Evolutionary conservation across 2,329 filamentous ascomycete genomes (phyloP).

Genomic region (Epichloe sp.): DNA sequence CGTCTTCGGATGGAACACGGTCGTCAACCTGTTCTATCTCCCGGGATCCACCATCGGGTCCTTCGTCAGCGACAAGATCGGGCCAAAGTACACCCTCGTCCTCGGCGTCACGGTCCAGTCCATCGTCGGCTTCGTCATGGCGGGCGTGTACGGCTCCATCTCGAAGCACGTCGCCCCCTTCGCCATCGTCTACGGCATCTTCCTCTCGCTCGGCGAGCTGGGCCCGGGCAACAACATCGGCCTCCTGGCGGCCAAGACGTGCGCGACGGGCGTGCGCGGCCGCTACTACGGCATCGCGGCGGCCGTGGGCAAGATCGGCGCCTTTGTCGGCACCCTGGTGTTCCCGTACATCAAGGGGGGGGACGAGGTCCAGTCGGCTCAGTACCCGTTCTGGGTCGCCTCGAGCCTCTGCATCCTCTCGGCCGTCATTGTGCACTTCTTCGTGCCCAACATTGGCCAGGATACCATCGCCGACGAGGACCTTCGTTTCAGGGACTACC

Average conservation of each 20-base stretch:
- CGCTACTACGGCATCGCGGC: constrained; percentile 60
- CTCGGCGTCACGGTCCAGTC: constrained; percentile 61
- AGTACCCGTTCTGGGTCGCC: constrained; percentile 82
- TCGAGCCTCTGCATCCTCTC: constrained; percentile 64
- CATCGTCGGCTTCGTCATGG: constrained; percentile 79
- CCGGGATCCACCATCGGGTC: constrained; percentile 70
- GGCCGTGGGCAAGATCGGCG: constrained; percentile 62
- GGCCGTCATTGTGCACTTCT: constrained; percentile 44
- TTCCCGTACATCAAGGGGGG: constrained; percentile 41
- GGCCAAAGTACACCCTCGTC: constrained; percentile 61
- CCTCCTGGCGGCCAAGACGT: constrained; percentile 74
- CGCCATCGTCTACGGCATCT: constrained; percentile 24
- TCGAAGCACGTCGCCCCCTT: constrained; percentile 28
- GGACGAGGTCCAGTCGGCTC: constrained; percentile 45
- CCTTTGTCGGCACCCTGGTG: constrained; percentile 76
- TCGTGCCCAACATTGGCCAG: constrained; percentile 66
- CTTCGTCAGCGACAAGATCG: constrained; percentile 63
- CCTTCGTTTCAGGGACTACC: constrained; percentile 56
- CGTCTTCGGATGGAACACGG: constrained; percentile 75
- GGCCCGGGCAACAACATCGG: constrained; percentile 90
- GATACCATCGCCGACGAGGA: constrained; percentile 78
- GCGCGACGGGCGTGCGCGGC: constrained; percentile 72
- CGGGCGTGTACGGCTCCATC: constrained; percentile 48
- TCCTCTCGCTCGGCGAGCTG: constrained; percentile 32
- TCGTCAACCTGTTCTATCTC: constrained; percentile 82